Conservation (phyloP, 2,329 filamentous ascomycete genomes). For the Biscogniauxia mediterranea region DNA sequence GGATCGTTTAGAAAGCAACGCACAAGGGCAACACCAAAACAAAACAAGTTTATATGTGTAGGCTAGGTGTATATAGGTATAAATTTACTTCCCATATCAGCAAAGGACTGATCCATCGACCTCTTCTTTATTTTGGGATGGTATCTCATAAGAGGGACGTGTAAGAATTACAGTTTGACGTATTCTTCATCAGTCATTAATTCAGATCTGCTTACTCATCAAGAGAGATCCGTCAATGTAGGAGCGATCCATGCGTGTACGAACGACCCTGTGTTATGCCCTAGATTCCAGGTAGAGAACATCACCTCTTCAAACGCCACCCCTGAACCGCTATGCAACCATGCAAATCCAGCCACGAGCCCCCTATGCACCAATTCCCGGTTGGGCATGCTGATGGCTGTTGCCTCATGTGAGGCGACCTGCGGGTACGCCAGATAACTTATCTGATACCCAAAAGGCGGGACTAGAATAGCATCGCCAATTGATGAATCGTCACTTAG, state of each 20-base stretch:
- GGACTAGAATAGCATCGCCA: not conserved
- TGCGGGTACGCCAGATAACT: not conserved
- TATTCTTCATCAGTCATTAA: constrained; percentile 31
- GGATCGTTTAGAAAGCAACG: too few relatives aligned
- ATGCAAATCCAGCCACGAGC: constrained; percentile 12
- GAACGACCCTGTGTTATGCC: not conserved
- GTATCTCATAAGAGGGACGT: constrained; percentile 27
- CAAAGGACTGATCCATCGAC: constrained; percentile 28
- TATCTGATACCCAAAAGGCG: not conserved
- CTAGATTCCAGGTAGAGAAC: not conserved
- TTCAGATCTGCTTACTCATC: not conserved
- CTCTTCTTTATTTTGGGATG: constrained; percentile 14
- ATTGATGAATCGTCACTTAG: constrained; percentile 35
- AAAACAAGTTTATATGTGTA: not conserved
- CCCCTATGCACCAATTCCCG: not conserved
- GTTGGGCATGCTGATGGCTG: not conserved
- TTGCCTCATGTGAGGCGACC: not conserved
- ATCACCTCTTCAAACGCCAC: constrained; percentile 6
- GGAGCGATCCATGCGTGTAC: not conserved
- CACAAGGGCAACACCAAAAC: not conserved
- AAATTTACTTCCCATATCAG: not conserved
- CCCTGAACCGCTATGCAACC: constrained; percentile 15
- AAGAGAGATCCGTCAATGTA: not conserved
- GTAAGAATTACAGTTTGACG: constrained; percentile 25
- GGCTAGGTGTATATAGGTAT: not conserved